Evolutionary conservation across 257 asterid species (phyloP).

Genomic region (Solanum appendiculatum): DNA sequence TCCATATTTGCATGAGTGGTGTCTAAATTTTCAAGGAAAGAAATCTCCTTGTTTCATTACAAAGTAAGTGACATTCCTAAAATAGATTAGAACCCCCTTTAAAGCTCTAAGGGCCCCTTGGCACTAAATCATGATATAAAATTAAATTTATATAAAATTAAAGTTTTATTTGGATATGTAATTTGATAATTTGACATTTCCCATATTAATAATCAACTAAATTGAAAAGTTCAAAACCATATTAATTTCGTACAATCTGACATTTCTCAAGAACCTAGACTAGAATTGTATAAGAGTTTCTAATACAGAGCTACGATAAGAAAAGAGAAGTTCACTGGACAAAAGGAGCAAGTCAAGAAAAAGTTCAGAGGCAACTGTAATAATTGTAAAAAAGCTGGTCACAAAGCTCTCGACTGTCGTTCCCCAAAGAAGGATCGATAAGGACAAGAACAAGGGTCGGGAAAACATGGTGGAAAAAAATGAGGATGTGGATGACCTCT

Average conservation of each 20-base stretch:
- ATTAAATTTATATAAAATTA: too few relatives aligned
- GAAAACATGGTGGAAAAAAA: too few relatives aligned
- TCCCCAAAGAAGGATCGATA: too few relatives aligned
- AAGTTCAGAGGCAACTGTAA: too few relatives aligned
- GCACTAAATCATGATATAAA: not conserved
- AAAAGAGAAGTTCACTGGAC: too few relatives aligned
- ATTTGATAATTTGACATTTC: too few relatives aligned
- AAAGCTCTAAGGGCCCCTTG: not conserved
- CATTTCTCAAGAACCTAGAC: not conserved
- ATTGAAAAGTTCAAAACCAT: not conserved
- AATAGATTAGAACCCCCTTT: not conserved
- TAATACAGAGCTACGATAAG: not conserved
- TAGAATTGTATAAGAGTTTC: not conserved
- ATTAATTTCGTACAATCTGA: not conserved
- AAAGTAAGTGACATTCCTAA: not conserved
- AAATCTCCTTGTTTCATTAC: not conserved
- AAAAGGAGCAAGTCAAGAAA: not conserved
- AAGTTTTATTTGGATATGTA: too few relatives aligned
- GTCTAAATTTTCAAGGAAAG: not conserved
- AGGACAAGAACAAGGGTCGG: too few relatives aligned
- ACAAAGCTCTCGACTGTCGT: too few relatives aligned
- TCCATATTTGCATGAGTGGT: not conserved
- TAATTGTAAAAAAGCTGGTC: too few relatives aligned
- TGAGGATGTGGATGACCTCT: too few relatives aligned
- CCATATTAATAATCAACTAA: not conserved